Base-by-base conservation (phyloP, 2,329 filamentous ascomycete species). In the Leptographium lundbergii region DNA sequence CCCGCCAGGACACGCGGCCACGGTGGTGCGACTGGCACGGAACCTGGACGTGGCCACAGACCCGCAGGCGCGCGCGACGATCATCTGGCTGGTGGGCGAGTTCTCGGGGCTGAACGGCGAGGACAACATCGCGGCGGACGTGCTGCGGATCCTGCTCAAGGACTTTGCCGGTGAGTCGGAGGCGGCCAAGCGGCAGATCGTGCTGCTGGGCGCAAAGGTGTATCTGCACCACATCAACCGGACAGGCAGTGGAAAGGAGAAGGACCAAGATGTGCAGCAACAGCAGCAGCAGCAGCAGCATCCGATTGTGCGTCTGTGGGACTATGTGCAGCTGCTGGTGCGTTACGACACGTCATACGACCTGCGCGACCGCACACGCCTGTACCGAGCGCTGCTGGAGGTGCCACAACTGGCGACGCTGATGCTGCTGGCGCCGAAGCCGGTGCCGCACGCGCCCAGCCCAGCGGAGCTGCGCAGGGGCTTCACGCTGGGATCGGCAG, bases 41-140 rank as follows among this genome's bases (percentile, higher is more conserved):
- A 91, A 96, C 62, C 81, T 99, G 2, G 94, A 96, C 67, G 88
- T 87, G 4, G 89, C 91, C 1, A 89, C 88, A 0, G 91, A 94
- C 62, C 85, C 94, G 1, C 87, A 91, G 61, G 94, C 94, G 4
- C 81, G 94, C 64, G 94, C 94, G 3, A 96, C 89, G 56, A 96
- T 99, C 63, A 88, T 99, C 65, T 99, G 94, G 94, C 82, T 99
- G 0, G 91, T 97, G 0, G 94, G 94, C 53, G 94, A 99, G 71
- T 97, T 95, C 66, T 84, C 92, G 0, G 89, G 90, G 0, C 72
- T 87, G 3, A 84, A 90, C 59, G 81, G 86, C 11, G 86, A 91
- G 61, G 86, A 94, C 69, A 95, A 95, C 66, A 92, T 99, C 62
- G 94, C 94, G 0, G 86, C 92, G 0, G 94, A 99, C 67, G 91